Base-by-base conservation (phyloP, 495 filamentous ascomycete genomes). In the Lindgomyces ingoldianus region DNA sequence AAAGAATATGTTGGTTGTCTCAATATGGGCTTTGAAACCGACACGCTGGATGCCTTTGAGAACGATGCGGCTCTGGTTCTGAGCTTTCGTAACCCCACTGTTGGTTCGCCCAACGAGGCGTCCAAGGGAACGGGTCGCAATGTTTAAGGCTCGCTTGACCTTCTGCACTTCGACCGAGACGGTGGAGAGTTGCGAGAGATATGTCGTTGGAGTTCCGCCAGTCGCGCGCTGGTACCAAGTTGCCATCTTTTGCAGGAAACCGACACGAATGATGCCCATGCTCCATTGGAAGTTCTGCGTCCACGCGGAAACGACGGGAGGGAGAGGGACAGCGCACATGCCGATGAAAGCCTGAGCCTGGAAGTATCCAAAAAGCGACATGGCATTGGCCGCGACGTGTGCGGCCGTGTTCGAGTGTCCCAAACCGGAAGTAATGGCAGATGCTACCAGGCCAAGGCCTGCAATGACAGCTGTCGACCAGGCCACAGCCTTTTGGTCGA, bases 231-330 rank as follows among this genome's bases (percentile, higher is more conserved):
- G 94, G 74, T 98, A 98, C 94, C 94, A 98, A 29, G 91, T 95
- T 56, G 90, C 86, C 64, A 97, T 91, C 29, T 80, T 78, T 74
- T 98, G 90, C 72, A 98, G 82, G 76, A 98, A 98, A 44, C 81
- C 80, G 60, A 98, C 83, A 54, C 84, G 83, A 71, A 98, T 96
- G 71, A 98, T 93, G 70, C 94, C 94, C 91, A 98, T 95, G 74
- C 87, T 93, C 94, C 94, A 98, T 75, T 93, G 88, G 80, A 98
- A 97, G 72, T 98, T 94, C 79, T 98, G 93, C 0, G 93, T 96
- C 94, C 94, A 98, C 0, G 93, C 82, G 71, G 89, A 83, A 45
- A 96, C 94, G 50, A 96, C 89, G 0, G 94, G 94, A 2, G 94
- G 94, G 52, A 96, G 84, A 24, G 82, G 81, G n/a, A 97, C 87